Evolutionary conservation across 2,329 filamentous ascomycete species (phyloP).

Genomic region (Phaeoacremonium minimum): DNA sequence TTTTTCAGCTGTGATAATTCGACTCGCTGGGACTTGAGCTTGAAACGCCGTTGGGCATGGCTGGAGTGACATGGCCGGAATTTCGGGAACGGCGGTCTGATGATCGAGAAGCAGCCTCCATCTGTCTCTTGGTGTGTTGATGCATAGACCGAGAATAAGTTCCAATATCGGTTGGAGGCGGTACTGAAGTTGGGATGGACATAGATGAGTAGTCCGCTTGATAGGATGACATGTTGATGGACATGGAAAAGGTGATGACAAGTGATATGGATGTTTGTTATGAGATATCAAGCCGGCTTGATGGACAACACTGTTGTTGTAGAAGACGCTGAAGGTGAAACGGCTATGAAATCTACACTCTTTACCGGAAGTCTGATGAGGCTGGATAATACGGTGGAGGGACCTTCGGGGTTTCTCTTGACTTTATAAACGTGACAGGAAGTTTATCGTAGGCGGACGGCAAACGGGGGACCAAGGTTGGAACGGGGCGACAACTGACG

Average conservation of each 20-base stretch:
- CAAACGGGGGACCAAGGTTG: neutral
- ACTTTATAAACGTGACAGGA: neutral
- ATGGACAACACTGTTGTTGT: neutral
- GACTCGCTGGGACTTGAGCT: constrained; percentile 11
- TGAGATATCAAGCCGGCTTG: neutral
- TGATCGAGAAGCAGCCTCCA: constrained; percentile 51
- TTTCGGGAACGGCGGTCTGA: constrained; percentile 25
- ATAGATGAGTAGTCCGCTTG: constrained; percentile 15
- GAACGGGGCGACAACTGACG: constrained; percentile 3
- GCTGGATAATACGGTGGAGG: too few species aligned
- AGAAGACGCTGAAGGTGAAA: neutral
- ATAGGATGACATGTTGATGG: constrained; percentile 14
- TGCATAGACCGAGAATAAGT: constrained; percentile 58
- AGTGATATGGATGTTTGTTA: neutral
- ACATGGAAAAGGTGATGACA: neutral
- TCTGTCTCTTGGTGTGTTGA: constrained; percentile 61
- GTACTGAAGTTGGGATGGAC: constrained; percentile 14
- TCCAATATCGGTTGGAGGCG: constrained; percentile 20
- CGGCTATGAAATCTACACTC: neutral
- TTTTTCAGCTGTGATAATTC: too few species aligned
- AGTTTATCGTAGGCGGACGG: neutral
- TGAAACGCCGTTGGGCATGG: constrained; percentile 20
- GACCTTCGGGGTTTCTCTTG: neutral
- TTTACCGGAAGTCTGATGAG: too few species aligned
- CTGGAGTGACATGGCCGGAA: constrained; percentile 9